A percentile compares a stretch with the other conserved stretches of the same genome.
Evolutionary conservation across 208 protist species (phyloP).

Genomic region (Crithidia acanthocephali): DNA sequence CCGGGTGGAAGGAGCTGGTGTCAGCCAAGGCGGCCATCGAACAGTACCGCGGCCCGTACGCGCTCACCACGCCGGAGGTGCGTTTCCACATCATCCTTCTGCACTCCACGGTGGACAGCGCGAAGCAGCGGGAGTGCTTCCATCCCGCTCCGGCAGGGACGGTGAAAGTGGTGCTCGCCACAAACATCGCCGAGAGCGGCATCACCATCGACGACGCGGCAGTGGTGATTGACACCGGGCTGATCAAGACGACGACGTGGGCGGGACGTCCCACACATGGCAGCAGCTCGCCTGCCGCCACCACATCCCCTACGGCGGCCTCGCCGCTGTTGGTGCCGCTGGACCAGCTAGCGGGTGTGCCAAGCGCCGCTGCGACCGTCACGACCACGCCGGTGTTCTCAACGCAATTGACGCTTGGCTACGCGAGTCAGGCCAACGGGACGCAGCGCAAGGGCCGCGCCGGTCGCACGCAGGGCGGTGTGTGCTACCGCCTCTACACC

Average conservation of each 20-base stretch:
- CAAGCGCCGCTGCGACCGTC: not conserved
- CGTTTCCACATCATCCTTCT: slow-evolving; percentile 85
- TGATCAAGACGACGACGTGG: slow-evolving; percentile 93
- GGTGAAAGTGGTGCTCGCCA: slow-evolving; percentile 96
- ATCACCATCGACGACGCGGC: slow-evolving; percentile 97
- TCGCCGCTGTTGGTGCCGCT: slow-evolving; percentile 10
- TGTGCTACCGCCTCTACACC: slow-evolving; percentile 98
- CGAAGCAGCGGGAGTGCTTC: slow-evolving; percentile 93
- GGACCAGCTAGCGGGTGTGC: not conserved
- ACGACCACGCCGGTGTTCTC: slow-evolving; percentile 39
- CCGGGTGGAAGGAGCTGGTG: slow-evolving; percentile 98
- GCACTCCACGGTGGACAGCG: slow-evolving; percentile 83
- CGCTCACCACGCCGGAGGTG: not conserved
- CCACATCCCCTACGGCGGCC: too few species aligned
- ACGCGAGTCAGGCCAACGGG: slow-evolving; percentile 95
- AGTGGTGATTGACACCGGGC: slow-evolving; percentile 96
- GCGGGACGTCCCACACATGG: slow-evolving; percentile 9
- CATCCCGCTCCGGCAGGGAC: slow-evolving; percentile 64
- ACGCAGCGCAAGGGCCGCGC: slow-evolving; percentile 99
- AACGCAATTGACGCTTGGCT: slow-evolving; percentile 75
- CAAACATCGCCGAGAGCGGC: slow-evolving; percentile 98
- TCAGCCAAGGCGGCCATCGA: slow-evolving; percentile 68
- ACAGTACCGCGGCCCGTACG: slow-evolving; percentile 25
- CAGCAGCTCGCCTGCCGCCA: not conserved
- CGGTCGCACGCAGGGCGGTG: slow-evolving; percentile 97